These are phyloP conservation scores for Vachellia pachyceras DNA, from an alignment of 306 rosid species.

Conservation along the genomic window DNA sequence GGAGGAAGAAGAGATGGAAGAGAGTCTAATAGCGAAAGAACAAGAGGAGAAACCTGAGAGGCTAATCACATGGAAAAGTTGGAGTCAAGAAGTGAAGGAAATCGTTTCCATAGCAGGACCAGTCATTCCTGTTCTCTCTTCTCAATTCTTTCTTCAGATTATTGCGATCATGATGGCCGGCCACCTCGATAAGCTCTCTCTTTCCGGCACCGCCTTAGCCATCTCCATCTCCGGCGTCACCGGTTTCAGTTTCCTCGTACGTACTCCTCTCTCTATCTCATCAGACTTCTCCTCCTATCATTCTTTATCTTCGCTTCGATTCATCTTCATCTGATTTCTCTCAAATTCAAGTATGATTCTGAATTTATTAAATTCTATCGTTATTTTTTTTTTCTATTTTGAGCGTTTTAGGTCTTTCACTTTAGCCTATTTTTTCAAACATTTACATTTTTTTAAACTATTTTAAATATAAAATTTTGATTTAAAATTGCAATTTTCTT, in stretches of 20 bases:
- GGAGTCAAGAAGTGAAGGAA: constrained; percentile 52
- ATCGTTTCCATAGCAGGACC: constrained; percentile 57
- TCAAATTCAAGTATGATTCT: neutral
- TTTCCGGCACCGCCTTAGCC: constrained; percentile 59
- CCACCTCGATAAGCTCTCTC: constrained; percentile 59
- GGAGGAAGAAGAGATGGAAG: constrained; percentile 38
- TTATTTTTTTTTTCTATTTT: neutral
- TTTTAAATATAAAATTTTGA: too few species aligned
- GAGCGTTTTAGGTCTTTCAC: fast-evolving
- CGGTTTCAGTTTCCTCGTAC: constrained; percentile 64
- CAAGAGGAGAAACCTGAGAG: neutral
- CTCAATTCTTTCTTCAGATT: constrained; percentile 59
- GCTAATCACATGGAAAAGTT: constrained; percentile 35
- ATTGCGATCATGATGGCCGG: constrained; percentile 65
- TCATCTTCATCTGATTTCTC: too few species aligned
- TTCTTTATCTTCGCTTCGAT: neutral
- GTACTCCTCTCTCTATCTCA: neutral
- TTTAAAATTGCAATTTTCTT: too few species aligned
- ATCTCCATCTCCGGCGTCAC: constrained; percentile 53
- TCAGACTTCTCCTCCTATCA: neutral
- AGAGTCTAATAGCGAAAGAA: constrained; percentile 32
- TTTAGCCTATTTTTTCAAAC: too few species aligned
- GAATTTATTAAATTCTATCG: neutral
- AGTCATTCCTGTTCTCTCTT: constrained; percentile 47
- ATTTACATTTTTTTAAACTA: too few species aligned